Conservation (phyloP, 2,329 filamentous ascomycete species). For the Xylariaceae sp. region DNA sequence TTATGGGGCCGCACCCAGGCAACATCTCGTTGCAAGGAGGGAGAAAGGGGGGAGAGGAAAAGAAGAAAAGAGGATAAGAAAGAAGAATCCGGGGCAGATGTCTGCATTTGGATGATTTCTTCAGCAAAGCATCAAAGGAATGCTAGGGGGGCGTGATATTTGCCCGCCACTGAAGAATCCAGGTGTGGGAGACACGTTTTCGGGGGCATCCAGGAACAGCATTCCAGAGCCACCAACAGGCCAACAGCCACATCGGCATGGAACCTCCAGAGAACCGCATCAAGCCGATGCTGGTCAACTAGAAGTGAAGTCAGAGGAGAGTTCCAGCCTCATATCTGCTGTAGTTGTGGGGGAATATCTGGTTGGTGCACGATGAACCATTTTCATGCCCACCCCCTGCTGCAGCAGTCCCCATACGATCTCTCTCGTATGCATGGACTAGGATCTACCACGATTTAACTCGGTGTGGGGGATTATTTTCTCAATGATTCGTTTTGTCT, state of each 20-base stretch:
- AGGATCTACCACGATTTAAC: slow-evolving; percentile 9
- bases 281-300: slow-evolving; percentile 8
- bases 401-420: slow-evolving; percentile 21
- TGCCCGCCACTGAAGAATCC: slow-evolving; percentile 21
- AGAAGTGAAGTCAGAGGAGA: slow-evolving; percentile 4
- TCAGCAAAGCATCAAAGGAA: slow-evolving; percentile 30
- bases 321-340: slow-evolving; percentile 9
- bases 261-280: slow-evolving; percentile 9
- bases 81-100: slow-evolving; percentile 8
- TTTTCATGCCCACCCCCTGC: slow-evolving; percentile 12
- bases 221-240: slow-evolving; percentile 31
- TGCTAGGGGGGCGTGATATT: slow-evolving; percentile 24
- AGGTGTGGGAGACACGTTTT: slow-evolving; percentile 33
- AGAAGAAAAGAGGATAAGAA: slow-evolving; percentile 3
- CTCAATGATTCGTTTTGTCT: slow-evolving; percentile 20
- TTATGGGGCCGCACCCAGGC: slow-evolving; percentile 3
- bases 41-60: not conserved
- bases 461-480: slow-evolving; percentile 16
- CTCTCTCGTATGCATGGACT: slow-evolving; percentile 11
- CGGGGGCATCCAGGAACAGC: slow-evolving; percentile 27
- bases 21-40: slow-evolving; percentile 1
- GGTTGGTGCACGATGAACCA: slow-evolving; percentile 18
- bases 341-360: slow-evolving; percentile 16
- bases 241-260: slow-evolving; percentile 11
- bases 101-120: slow-evolving; percentile 28